phyloP scores from a whole-genome alignment of 495 filamentous ascomycete genomes.

The Aspergillus campestris region DNA sequence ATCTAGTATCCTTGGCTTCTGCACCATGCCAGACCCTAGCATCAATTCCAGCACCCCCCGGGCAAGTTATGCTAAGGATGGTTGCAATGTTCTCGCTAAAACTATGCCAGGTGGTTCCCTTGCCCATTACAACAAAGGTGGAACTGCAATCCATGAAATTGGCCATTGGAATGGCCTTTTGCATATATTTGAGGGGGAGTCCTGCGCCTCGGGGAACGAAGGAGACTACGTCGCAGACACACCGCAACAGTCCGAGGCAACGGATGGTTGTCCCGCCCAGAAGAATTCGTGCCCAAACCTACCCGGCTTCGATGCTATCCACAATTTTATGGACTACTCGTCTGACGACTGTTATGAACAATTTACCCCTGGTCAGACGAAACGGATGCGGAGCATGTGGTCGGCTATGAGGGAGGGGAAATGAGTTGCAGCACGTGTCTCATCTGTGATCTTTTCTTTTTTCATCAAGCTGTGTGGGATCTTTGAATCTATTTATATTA shows the following conservation, averaged over 20 bases:
- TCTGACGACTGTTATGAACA: constrained; percentile 45
- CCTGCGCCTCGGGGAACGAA: constrained; percentile 27
- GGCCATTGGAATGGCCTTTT: constrained; percentile 53
- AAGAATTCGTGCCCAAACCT: constrained; percentile 41
- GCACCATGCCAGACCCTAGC: constrained; percentile 36
- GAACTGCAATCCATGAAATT: constrained; percentile 47
- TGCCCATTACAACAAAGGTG: constrained; percentile 38
- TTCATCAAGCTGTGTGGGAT: not conserved
- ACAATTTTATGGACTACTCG: constrained; percentile 51
- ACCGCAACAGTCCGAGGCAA: constrained; percentile 39
- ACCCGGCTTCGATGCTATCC: constrained; percentile 40
- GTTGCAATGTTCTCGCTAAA: constrained; percentile 44
- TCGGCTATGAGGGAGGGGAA: constrained; percentile 32
- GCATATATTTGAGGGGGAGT: constrained; percentile 47
- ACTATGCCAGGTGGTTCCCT: constrained; percentile 42
- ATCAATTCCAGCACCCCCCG: constrained; percentile 27
- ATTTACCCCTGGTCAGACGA: constrained; percentile 36
- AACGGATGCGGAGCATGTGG: constrained; percentile 43
- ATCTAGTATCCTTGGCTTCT: constrained; percentile 39
- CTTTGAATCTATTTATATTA: too few relatives aligned
- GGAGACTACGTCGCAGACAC: constrained; percentile 49
- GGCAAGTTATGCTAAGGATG: constrained; percentile 38
- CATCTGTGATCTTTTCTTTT: not conserved
- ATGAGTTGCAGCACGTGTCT: constrained; percentile 7
- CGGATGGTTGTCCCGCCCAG: constrained; percentile 39